These are phyloP conservation scores for Lagenidium sp. DNA, from an alignment of 352 stramenopile species.

Conservation along the genomic window DNA sequence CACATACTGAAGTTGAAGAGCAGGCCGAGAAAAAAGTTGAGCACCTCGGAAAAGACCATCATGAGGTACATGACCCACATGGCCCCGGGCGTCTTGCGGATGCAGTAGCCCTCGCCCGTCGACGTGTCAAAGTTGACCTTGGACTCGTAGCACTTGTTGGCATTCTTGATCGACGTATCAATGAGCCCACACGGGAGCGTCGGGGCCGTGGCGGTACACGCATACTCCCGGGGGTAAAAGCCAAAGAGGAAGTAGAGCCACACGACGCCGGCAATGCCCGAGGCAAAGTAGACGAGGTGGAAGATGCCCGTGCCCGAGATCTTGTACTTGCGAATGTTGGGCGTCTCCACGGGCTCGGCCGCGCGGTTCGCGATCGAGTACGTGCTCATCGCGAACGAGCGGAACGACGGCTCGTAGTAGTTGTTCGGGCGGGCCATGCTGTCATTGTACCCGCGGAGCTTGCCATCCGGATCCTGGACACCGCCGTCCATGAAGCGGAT, in stretches of 20 bases:
- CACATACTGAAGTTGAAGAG: slow-evolving; percentile 91
- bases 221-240: slow-evolving; percentile 81
- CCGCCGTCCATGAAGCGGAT: slow-evolving; percentile 86
- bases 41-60: slow-evolving; percentile 82
- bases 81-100: slow-evolving; percentile 45
- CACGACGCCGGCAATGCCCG: slow-evolving; percentile 44
- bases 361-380: slow-evolving; percentile 87
- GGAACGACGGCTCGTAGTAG: slow-evolving; percentile 86
- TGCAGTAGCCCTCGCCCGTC: slow-evolving; percentile 72
- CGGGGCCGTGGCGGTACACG: slow-evolving; percentile 57
- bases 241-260: slow-evolving; percentile 75
- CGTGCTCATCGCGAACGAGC: slow-evolving; percentile 84
- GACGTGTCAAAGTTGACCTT: slow-evolving; percentile 60
- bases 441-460: slow-evolving; percentile 81
- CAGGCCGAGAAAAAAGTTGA: slow-evolving; percentile 83
- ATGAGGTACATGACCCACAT: slow-evolving; percentile 82
- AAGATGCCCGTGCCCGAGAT: slow-evolving; percentile 82
- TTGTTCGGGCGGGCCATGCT: slow-evolving; percentile 61
- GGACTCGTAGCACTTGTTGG: slow-evolving; percentile 41
- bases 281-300: slow-evolving; percentile 83
- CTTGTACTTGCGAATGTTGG: slow-evolving; percentile 89
- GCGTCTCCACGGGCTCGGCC: slow-evolving; percentile 78
- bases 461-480: slow-evolving; percentile 75
- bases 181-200: slow-evolving; percentile 58
- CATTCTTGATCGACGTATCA: slow-evolving; percentile 30